A percentile compares a stretch with the other conserved stretches of the same genome.
phyloP scores from a whole-genome alignment of 192 early-diverging fungal species.

The Backusella liffmaniae region DNA sequence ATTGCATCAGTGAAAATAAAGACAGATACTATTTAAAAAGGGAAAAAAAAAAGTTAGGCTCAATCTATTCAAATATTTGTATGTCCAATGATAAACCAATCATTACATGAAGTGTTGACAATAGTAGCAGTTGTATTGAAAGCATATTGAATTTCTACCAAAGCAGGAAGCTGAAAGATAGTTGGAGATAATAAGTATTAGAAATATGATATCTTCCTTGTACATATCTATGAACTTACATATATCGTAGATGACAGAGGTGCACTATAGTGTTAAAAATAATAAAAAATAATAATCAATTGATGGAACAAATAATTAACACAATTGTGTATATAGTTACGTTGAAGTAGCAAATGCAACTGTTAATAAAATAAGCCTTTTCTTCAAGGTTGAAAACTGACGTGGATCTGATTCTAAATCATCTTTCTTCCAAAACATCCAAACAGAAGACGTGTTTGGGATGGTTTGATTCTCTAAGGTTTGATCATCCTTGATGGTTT shows the following conservation, averaged over 20 bases:
- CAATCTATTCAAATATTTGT: background rate
- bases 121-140: slow-evolving; percentile 26
- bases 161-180: slow-evolving; percentile 21
- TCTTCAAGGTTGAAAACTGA: slow-evolving; percentile 4
- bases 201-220: background rate
- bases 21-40: slow-evolving; percentile 16
- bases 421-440: background rate
- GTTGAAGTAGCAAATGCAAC: background rate
- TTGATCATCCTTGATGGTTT: background rate
- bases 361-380: slow-evolving; percentile 4
- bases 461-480: background rate
- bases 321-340: background rate
- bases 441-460: background rate
- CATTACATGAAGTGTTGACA: slow-evolving; percentile 29
- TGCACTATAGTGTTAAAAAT: background rate
- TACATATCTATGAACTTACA: slow-evolving; percentile 2
- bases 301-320: background rate
- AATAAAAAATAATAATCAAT: background rate
- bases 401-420: slow-evolving; percentile 4
- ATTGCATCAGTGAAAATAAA: slow-evolving; percentile 28
- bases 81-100: background rate
- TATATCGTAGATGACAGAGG: slow-evolving; percentile 26
- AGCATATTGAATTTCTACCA: slow-evolving; percentile 23
- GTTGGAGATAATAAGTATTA: background rate
- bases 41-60: background rate